phyloP scores from a whole-genome alignment of 2,329 filamentous ascomycete genomes.

The Botryotinia narcissicola region DNA sequence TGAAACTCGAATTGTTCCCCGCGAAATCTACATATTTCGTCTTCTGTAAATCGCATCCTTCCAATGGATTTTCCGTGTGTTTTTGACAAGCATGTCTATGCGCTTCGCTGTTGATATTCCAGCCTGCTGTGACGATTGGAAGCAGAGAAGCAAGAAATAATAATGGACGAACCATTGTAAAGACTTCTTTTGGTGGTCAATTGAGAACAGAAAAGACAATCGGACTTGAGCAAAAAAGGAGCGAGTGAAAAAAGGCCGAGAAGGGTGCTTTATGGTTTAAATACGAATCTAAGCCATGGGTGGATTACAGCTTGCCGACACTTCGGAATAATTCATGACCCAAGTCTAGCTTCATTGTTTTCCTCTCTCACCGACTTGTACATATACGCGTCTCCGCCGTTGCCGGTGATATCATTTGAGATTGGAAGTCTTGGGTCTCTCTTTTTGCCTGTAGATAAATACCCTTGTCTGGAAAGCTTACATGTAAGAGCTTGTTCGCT shows the following conservation, averaged over 20 bases:
- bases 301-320: neutral
- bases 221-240: too few species aligned
- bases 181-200: neutral
- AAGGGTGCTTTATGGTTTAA: neutral
- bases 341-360: neutral
- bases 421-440: neutral
- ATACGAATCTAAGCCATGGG: neutral
- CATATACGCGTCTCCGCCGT: neutral
- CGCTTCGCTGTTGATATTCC: conserved; percentile 30
- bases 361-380: neutral
- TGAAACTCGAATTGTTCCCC: conserved; percentile 25
- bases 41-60: conserved; percentile 30
- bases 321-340: conserved; percentile 11
- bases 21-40: conserved; percentile 30
- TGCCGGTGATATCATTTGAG: neutral
- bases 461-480: neutral
- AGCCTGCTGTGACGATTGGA: conserved; percentile 23
- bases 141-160: conserved; percentile 14
- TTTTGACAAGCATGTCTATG: conserved; percentile 30
- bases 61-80: conserved; percentile 27
- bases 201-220: neutral
- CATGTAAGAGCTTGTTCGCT: neutral
- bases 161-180: conserved; percentile 9
- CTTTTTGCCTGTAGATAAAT: neutral
- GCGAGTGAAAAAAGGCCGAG: neutral